Conservation (phyloP, 768 basidiomycete species). For the Amanita rubescens region DNA sequence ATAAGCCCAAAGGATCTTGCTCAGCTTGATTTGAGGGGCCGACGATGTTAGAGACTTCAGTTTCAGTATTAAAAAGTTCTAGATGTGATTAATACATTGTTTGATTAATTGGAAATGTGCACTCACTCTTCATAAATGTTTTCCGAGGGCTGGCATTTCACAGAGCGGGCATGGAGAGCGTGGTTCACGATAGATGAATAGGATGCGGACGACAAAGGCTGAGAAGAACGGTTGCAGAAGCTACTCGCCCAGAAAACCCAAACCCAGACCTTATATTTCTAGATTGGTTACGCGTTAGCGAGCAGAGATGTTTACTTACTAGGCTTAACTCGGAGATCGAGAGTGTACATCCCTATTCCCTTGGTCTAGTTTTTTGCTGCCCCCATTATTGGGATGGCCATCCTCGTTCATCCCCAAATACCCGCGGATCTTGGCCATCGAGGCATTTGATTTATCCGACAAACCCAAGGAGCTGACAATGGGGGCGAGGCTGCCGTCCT, state of each 20-base stretch:
- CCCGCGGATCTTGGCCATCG: constrained; percentile 3
- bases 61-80: not conserved
- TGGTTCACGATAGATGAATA: no score
- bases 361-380: not conserved
- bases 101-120: not conserved
- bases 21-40: constrained; percentile 3
- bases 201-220: no score
- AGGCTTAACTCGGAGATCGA: not conserved
- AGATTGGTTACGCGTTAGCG: no score
- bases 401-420: constrained; percentile 12
- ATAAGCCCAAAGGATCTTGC: not conserved
- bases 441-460: constrained; percentile 5
- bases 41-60: not conserved
- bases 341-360: constrained; percentile 1
- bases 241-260: no score
- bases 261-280: no score
- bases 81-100: not conserved
- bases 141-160: no score
- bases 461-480: constrained; percentile 8
- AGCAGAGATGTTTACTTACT: no score
- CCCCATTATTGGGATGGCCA: constrained; percentile 7
- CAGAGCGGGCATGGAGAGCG: no score
- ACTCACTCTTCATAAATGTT: not conserved
- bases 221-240: no score
- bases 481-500: not conserved